Percentiles rank a stretch among this genome's conserved stretches.
These are phyloP conservation scores for Tricholoma bakamatsutake DNA, from an alignment of 768 basidiomycete genomes.

Conservation along the genomic window DNA sequence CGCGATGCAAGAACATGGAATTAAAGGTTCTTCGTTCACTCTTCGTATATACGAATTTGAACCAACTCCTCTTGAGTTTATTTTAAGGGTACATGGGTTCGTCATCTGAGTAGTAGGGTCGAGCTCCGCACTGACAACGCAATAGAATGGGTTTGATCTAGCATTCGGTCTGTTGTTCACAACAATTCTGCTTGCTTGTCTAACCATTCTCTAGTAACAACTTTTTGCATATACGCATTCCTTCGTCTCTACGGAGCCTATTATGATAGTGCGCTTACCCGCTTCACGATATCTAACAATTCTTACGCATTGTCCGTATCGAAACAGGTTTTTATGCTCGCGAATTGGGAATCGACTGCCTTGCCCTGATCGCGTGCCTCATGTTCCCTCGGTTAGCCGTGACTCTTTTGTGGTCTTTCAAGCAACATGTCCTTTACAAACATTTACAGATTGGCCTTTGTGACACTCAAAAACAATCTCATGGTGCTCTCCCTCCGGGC, in stretches of 20 bases:
- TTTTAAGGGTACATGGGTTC: slow-evolving; percentile 81
- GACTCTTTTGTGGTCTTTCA: not conserved
- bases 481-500: slow-evolving; percentile 82
- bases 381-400: slow-evolving; percentile 73
- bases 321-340: slow-evolving; percentile 60
- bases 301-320: not conserved
- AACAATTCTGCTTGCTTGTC: not conserved
- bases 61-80: slow-evolving; percentile 44
- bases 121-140: slow-evolving; percentile 5
- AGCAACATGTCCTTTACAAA: not conserved
- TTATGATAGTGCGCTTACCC: slow-evolving; percentile 43
- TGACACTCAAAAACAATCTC: slow-evolving; percentile 75
- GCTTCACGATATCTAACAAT: not conserved
- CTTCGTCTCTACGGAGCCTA: slow-evolving; percentile 78
- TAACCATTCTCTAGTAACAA: slow-evolving; percentile 47
- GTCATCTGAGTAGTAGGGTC: slow-evolving; percentile 10
- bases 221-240: slow-evolving; percentile 70
- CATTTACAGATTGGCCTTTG: slow-evolving; percentile 73
- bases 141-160: slow-evolving; percentile 87
- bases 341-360: slow-evolving; percentile 68
- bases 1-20: slow-evolving; percentile 93
- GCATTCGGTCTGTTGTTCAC: slow-evolving; percentile 60
- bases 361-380: slow-evolving; percentile 84
- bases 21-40: slow-evolving; percentile 53
- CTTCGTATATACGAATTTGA: not conserved